Base-by-base conservation (phyloP, 1,139 yeast genomes). In the Candida sojae region DNA sequence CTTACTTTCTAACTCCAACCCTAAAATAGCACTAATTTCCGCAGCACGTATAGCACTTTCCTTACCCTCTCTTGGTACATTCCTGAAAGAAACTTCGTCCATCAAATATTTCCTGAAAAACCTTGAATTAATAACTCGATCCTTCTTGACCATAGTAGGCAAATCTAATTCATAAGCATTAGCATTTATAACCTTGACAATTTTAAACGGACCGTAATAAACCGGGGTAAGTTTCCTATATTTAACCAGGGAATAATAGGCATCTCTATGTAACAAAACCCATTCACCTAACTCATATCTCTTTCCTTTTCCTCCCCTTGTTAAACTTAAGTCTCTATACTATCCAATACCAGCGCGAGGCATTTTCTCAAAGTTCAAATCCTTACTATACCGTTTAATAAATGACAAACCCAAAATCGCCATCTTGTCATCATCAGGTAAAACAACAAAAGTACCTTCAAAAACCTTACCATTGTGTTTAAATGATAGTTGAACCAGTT, bases 151-250 rank as follows among this genome's bases (percentile, higher is more conserved):
- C 36, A 42, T 42, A 12, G 26, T 25, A 4, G 43, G 48, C 11
- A 42, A 26, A 26, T 46, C 45, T 4, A 46, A 38, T 38, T 42
- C 47, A 33, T 30, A 47, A 25, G 47, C 49, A 26, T 43, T 36
- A 5, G 35, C 42, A 17, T 36, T 39, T 11, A 40, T 44, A n/a
- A 43, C 32, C 36, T 46, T 38, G 3, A 46, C 48, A 12, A 43
- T 23, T 11, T 36, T 38, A 25, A 46, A 46, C 9, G 48, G 46
- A n/a, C 48, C 46, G 25, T 42, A 38, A 29, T 43, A 43, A 7
- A 43, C 43, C 2, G 39, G 32, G 6, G 35, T 34, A 26, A 45
- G 21, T 13, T 46, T 46, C 33, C 13, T 21, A 17, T 46, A 43
- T 23, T 30, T 45, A 3, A 31, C 33, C 17, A 34, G 13, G 6